Conservation (phyloP, 2,329 filamentous ascomycete species). For the Clarireedia monteithiana region DNA sequence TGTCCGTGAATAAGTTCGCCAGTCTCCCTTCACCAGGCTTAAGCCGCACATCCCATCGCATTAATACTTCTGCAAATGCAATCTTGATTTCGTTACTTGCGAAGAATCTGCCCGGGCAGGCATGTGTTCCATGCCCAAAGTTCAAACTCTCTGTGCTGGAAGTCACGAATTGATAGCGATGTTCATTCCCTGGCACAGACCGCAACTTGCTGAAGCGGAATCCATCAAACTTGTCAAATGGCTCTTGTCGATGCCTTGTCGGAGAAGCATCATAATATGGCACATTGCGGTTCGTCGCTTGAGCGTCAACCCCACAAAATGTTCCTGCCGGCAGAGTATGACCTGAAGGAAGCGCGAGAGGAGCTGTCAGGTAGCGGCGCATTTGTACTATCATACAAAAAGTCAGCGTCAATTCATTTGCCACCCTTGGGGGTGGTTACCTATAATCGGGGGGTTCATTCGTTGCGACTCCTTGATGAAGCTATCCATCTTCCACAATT, state of each 20-base stretch:
- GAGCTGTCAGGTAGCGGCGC: conserved; percentile 11
- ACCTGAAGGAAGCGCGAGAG: conserved; percentile 27
- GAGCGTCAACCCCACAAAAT: neutral
- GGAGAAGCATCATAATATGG: conserved; percentile 7
- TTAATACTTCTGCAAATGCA: conserved; percentile 22
- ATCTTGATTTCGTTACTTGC: conserved; percentile 33
- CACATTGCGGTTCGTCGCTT: conserved; percentile 2
- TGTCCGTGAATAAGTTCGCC: conserved; percentile 33
- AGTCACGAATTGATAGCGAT: conserved; percentile 30
- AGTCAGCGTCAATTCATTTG: too few species aligned
- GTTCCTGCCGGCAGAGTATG: conserved; percentile 26
- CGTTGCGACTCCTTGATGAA: conserved; percentile 8
- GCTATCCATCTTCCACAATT: conserved; percentile 6
- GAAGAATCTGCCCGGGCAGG: conserved; percentile 35
- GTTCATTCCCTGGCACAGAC: conserved; percentile 19
- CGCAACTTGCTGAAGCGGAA: conserved; percentile 22
- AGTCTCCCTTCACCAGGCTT: conserved; percentile 59
- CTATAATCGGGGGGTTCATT: conserved; percentile 12
- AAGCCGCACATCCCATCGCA: conserved; percentile 27
- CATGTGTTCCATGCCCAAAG: conserved; percentile 36
- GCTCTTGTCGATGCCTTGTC: neutral
- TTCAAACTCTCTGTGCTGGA: conserved; percentile 28
- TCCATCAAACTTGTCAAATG: conserved; percentile 19
- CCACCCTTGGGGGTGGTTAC: neutral
- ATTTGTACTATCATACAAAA: neutral